phyloP scores from a whole-genome alignment of 225 moss, liverwort and hornwort genomes.

The Pseudisothecium myosuroides region DNA sequence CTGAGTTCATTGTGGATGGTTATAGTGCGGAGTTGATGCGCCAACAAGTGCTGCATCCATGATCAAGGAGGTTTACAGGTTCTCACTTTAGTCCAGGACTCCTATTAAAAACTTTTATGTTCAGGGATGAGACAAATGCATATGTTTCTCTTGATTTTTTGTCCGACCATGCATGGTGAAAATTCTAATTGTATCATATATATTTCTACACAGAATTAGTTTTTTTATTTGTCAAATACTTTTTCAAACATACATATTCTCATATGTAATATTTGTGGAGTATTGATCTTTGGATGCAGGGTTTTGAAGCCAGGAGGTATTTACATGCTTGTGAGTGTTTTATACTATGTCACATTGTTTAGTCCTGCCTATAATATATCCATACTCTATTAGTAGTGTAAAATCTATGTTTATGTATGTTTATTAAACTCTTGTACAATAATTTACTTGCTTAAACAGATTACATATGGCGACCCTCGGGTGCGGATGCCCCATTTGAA shows the following conservation, averaged over 20 bases:
- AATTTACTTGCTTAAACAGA: conserved; percentile 8
- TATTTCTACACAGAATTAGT: not conserved
- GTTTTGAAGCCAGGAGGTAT: conserved; percentile 77
- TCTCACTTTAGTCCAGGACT: not conserved
- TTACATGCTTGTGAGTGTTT: conserved; percentile 57
- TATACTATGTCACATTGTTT: not conserved
- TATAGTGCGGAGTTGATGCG: conserved; percentile 62
- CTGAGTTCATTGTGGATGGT: not conserved
- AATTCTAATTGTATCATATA: not conserved
- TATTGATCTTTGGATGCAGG: conserved; percentile 11
- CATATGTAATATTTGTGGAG: not conserved
- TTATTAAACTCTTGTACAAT: not conserved
- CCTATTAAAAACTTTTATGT: not conserved
- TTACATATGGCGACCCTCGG: conserved; percentile 85
- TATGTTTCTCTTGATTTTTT: not conserved
- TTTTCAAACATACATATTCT: not conserved
- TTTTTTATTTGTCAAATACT: not conserved
- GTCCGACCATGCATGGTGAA: not conserved
- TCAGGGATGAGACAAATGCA: not conserved
- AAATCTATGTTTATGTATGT: not conserved
- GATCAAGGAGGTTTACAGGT: conserved; percentile 74
- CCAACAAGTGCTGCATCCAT: conserved; percentile 50
- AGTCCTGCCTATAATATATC: not conserved
- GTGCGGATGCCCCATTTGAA: conserved; percentile 77
- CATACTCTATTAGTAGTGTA: not conserved